Evolutionary conservation across 2,329 filamentous ascomycete species (phyloP), one percentile per base, ranked within the genome.

Genomic region (Blastomyces gilchristii): DNA sequence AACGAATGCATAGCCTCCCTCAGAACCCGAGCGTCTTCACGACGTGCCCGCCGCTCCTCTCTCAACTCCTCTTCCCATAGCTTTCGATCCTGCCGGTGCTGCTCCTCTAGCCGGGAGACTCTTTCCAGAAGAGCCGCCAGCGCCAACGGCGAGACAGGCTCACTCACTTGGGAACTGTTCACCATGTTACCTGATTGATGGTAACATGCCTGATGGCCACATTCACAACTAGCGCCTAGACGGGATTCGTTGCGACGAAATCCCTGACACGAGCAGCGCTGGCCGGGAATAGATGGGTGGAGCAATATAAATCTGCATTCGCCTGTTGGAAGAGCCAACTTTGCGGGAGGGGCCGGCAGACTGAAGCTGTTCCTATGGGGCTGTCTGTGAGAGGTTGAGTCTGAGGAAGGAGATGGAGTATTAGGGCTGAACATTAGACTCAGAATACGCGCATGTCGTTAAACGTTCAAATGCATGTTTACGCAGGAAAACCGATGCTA

Each of bases 141-240:
- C 60, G 66, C 43, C 16, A 22, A 22, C 57, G 63, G 60, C 45
- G 58, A 61, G 62, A 62, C 34, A 52, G 63, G 41, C 60, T 62
- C 18, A 28, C 60, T 43, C 41, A 47, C 37, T 63, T 56, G 62
- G 22, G 22, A 60, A 34, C 14, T 25, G 14, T 22, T 59, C 14
- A 22, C 39, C 41, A 45, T 59, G 18, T 34, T 64, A n/a, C 60
- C 41, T 14, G 53, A 58, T 31, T 58, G 74, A 66, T 80, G 78
- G 65, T 76, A 75, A 73, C 77, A 80, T 67, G 78, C 77, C 68
- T 78, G 77, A 68, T 80, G 78, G 16, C 78, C 77, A 67, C 78
- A 80, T 25, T 77, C 77, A 65, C 78, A 80, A 59, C 69, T 72
- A n/a, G 76, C 76, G 34, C 72, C 71, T 4, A 76, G 76, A 14